Percentiles rank a stretch among this genome's conserved stretches.
Evolutionary conservation across 176 grass and related monocot genomes (phyloP).

Genomic region (Oryza brachyantha): DNA sequence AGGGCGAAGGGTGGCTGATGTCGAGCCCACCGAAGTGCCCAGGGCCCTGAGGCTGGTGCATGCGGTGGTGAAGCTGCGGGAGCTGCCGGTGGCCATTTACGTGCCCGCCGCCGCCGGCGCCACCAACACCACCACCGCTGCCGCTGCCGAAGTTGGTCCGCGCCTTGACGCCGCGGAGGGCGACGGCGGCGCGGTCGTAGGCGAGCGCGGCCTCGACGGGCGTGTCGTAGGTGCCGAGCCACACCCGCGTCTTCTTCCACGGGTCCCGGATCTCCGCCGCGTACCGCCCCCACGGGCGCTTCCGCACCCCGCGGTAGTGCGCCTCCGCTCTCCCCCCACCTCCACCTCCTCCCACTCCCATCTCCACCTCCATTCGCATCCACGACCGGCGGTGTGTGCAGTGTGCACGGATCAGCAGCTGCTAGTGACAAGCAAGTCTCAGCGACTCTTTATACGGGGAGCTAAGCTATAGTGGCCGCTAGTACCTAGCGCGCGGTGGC

Average conservation of each 20-base stretch:
- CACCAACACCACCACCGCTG: neutral
- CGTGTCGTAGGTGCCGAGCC: constrained; percentile 95
- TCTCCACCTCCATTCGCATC: neutral
- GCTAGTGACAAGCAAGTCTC: neutral
- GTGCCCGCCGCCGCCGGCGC: neutral
- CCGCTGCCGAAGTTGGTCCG: constrained; percentile 60
- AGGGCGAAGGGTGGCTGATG: constrained; percentile 32
- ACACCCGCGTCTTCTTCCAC: constrained; percentile 89
- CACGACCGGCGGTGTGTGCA: neutral
- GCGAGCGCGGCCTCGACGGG: constrained; percentile 88
- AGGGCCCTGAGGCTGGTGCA: neutral
- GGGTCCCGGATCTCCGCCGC: constrained; percentile 97
- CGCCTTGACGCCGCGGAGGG: constrained; percentile 73
- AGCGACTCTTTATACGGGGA: neutral
- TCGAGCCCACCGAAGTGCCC: constrained; percentile 23
- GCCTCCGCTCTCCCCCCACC: neutral
- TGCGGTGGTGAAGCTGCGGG: neutral
- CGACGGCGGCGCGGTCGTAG: constrained; percentile 87
- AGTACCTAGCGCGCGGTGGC: neutral
- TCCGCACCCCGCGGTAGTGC: constrained; percentile 86
- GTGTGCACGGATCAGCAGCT: neutral
- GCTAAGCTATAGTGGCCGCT: neutral
- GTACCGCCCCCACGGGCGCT: constrained; percentile 90
- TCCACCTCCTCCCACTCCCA: neutral
- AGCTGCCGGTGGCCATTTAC: neutral